Evolutionary conservation across 2,329 filamentous ascomycete genomes (phyloP), one percentile per base, ranked within the genome.

Genomic region (Acrodontium crateriforme): DNA sequence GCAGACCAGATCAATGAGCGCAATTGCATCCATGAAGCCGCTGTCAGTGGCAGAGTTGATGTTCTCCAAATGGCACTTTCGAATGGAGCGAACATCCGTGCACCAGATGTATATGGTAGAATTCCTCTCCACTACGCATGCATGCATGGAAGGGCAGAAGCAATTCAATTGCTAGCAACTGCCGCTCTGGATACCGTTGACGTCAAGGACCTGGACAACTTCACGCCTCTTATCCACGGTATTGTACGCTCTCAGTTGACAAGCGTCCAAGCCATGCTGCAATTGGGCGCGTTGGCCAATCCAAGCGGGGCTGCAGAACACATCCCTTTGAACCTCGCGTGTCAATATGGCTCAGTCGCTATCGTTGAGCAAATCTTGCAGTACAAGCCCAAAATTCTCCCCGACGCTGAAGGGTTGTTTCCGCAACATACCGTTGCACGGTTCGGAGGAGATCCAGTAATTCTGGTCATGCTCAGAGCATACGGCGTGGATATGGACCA

Each of bases 1-100:
- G 83, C 92, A 45, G 89, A 98, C 50, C 85, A 94, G 46, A 95
- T 98, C 53, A 98, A 95, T 46, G 87, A 94, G 58, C 71, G 89
- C 21, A 98, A 94, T 46, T 93, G 85, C 48, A 65, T 98, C 25
- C 89, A 98, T 45, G 89, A 95, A 56, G 82, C 89, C n/a, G 78
- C 85, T 1, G 94, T 95, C 28, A 92, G 91, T 36, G 85, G 85
- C 12, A 85, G 85, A 45, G 59, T 69, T 7, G 76, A 80, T 41
- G 79, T 94, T 16, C 62, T 95, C 33, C 62, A 71, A 27, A 74
- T 78, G 39, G 85, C 79, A 3, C 61, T 98, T n/a, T 61, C 69
- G 2, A 73, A 69, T 24, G 73, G 71, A 4, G 83, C 94, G 18
- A 74, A 85, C 37, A 74, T 84, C 14, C 74, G 74, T 31, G 69